Evolutionary conservation across 176 grass and related monocot species (phyloP), one percentile per base, ranked within the genome.

Genomic region (Canna indica): DNA sequence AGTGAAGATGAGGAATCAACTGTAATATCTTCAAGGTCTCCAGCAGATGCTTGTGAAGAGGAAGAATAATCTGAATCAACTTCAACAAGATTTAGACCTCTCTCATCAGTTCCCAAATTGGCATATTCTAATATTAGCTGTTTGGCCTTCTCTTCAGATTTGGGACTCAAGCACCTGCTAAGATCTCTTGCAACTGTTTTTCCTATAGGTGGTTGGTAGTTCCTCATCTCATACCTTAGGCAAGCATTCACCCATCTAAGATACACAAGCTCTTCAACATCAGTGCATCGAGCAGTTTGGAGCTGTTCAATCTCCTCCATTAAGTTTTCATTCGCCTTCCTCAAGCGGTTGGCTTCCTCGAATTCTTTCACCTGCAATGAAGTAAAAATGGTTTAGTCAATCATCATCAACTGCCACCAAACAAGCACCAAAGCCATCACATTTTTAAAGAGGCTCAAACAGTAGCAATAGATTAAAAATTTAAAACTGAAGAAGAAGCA

Each of bases 211-310:
- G 75, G 36, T 34, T 85, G 70, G 26, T 59, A 75, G 50, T 62
- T 70, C 57, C 79, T 81, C 68, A 96, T 64, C 31, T 96, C 93
- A 27, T 96, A 76, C 47, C 88, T 79, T 63, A 91, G 74, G 88
- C 88, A 91, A 36, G 93, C 88, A 81, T 96, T 96, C 59, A 90
- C 56, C 88, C 93, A 90, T 67, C 82, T 89, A 79, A 96, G 93
- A 74, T 96, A 96, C 20, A 96, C 93, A 18, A 91, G 79, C 70
- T 96, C 93, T 70, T 91, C 86, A 36, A 91, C 79, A 67, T 82
- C 78, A 50, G 74, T 59, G 69, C 73, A 89, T 73, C 86, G 86
- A 70, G 85, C 68, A 71, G 36, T 69, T 78, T 42, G 88, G 27
- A 96, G 74, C 78, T 85, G 83, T 75, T 88, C 86, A 70, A 91